Base-by-base conservation (phyloP, 257 asterid genomes). In the Nemophila menziesii region DNA sequence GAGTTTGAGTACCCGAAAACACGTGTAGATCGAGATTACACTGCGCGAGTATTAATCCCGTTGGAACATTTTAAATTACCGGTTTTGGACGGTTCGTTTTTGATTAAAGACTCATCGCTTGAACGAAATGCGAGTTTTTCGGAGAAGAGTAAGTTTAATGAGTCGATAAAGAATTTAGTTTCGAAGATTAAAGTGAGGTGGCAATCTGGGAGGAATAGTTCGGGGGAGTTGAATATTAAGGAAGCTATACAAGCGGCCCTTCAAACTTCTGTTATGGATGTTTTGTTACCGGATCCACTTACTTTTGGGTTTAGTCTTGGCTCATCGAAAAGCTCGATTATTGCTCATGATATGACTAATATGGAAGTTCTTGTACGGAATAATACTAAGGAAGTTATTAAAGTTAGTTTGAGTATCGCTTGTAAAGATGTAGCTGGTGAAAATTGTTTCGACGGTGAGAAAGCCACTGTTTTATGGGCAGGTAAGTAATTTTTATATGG, bases 351-450 rank as follows among this genome's bases (percentile, higher is more conserved):
- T 29, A 74, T 73, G 83, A 79, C 93, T 17, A 71, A 75, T 7
- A 71, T 90, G 82, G 93, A 90, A 77, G 94, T 81, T 45, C 60
- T 90, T 47, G 93, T 90, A 39, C 94, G 96, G 57, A 90, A 90
- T 69, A 90, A 90, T 70, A 90, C 99, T 8, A 85, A 70, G 67
- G 99, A 85, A 45, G 52, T 57, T 45, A 69, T 90, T 49, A 60
- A 51, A 57, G 64, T 85, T 62, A 73, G 72, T 58, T 92, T 90
- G 18, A 74, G 79, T 66, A 58, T 90, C 58, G 63, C 75, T 48
- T 90, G 98, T 75, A 85, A 79, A 71, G 96, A 90, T 58, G 95
- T 90, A 58, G 98, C 98, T 46, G 96, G 94, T 44, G 81, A 85
- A 64, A 90, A 90, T 82, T 90, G 98, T 64, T 65, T 72, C 2